phyloP scores from a whole-genome alignment of 2,329 filamentous ascomycete species.

The Pseudomassariella vexata region DNA sequence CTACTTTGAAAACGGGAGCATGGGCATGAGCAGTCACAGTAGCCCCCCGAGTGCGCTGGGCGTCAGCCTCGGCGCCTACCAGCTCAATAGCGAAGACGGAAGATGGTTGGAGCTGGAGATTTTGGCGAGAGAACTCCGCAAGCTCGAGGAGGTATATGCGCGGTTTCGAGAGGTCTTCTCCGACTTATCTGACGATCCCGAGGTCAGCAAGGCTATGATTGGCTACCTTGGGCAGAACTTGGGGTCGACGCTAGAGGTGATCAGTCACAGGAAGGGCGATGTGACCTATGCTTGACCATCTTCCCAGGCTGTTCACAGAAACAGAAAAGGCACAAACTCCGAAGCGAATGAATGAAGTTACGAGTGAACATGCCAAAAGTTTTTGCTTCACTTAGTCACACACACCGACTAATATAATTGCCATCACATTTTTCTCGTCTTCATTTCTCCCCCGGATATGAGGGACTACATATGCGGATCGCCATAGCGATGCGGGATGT shows the following conservation, averaged over 20 bases:
- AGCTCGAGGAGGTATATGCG: conserved; percentile 39
- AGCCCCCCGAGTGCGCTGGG: conserved; percentile 20
- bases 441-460: too few species aligned
- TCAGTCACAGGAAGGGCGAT: conserved; percentile 30
- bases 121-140: conserved; percentile 39
- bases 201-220: conserved; percentile 39
- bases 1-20: conserved; percentile 28
- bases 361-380: too few species aligned
- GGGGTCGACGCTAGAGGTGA: conserved; percentile 34
- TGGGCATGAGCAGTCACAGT: conserved; percentile 10
- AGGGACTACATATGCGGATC: too few species aligned
- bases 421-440: too few species aligned
- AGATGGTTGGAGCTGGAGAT: conserved; percentile 43
- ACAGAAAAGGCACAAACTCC: too few species aligned
- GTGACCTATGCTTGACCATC: conserved; percentile 19
- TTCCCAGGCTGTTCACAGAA: too few species aligned
- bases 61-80: conserved; percentile 38
- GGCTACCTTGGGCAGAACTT: conserved; percentile 38
- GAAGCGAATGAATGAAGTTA: too few species aligned
- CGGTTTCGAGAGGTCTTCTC: conserved; percentile 36
- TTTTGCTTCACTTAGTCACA: too few species aligned
- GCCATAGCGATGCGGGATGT: too few species aligned
- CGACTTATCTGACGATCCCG: conserved; percentile 32
- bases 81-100: conserved; percentile 38
- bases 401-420: too few species aligned